These are phyloP conservation scores for Debaryomyces singareniensis DNA, from an alignment of 1,139 yeast species.

Conservation along the genomic window DNA sequence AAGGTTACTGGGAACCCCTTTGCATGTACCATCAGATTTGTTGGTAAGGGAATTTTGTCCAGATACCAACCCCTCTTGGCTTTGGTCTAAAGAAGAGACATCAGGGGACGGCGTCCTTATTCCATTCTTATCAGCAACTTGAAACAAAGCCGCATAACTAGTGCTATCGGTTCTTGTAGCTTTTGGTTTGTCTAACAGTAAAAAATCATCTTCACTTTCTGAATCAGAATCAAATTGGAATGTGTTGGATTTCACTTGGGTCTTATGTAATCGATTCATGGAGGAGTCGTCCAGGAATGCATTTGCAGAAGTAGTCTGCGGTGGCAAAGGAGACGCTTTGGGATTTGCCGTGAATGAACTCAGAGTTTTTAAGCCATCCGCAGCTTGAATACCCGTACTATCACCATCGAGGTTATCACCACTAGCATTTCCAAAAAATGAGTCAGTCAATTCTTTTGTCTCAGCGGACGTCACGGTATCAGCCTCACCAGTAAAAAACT, in stretches of 20 bases:
- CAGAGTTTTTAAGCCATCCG: neutral
- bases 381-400: neutral
- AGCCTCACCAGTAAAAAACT: conserved; percentile 20
- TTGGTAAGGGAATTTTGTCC: conserved; percentile 6
- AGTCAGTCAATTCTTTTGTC: conserved; percentile 2
- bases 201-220: conserved; percentile 23
- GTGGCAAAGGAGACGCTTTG: conserved; percentile 39
- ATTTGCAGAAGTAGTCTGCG: conserved; percentile 40
- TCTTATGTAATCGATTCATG: conserved; percentile 16
- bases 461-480: neutral
- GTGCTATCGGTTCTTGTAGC: conserved; percentile 7
- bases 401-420: neutral
- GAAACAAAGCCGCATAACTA: conserved; percentile 40
- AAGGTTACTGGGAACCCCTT: conserved; percentile 32
- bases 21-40: conserved; percentile 31
- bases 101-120: conserved; percentile 29
- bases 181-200: conserved; percentile 2
- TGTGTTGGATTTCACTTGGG: conserved; percentile 11
- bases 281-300: conserved; percentile 25
- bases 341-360: conserved; percentile 20
- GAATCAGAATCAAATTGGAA: conserved; percentile 29
- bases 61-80: too few relatives aligned
- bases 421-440: conserved; percentile 3
- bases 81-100: too few relatives aligned
- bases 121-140: conserved; percentile 45